Conservation (phyloP, 768 basidiomycete species). For the Podaxis sp. region DNA sequence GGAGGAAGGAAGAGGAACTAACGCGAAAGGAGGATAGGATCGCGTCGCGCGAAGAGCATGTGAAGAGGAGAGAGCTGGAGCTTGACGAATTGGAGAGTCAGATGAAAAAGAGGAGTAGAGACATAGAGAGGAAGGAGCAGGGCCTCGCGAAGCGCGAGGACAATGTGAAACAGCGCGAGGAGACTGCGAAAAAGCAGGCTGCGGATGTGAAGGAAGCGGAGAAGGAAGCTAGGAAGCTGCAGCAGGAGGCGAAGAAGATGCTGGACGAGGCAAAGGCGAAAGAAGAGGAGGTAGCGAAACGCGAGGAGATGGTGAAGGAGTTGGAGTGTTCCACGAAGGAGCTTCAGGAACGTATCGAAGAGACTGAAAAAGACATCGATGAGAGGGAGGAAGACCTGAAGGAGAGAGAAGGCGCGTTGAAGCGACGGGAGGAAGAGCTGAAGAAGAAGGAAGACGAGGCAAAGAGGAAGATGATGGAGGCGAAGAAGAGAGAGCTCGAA, state of each 20-base stretch:
- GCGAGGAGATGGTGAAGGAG: constrained; percentile 7
- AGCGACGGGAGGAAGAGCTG: constrained; percentile 12
- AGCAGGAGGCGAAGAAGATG: constrained; percentile 3
- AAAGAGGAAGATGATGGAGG: constrained; percentile 13
- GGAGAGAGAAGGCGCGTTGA: background rate
- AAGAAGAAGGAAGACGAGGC: constrained; percentile 11
- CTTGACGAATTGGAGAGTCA: background rate
- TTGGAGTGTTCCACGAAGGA: constrained; percentile 10
- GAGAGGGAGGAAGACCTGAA: constrained; percentile 10
- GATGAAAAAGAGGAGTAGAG: background rate
- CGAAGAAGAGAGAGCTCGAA: constrained; percentile 12
- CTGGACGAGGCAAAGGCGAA: constrained; percentile 9
- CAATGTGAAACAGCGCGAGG: constrained; percentile 9
- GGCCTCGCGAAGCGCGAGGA: constrained; percentile 16
- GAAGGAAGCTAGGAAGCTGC: constrained; percentile 16
- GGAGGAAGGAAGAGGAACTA: constrained; percentile 20
- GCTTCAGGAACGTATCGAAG: background rate
- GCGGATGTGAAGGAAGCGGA: constrained; percentile 2
- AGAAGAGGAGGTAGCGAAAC: constrained; percentile 6
- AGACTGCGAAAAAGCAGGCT: constrained; percentile 17
- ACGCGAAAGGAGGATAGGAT: constrained; percentile 4
- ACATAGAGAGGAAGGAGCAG: background rate
- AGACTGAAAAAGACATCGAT: background rate
- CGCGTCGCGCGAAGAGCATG: constrained; percentile 21
- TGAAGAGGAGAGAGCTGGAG: constrained; percentile 17